Evolutionary conservation across 345 rosid species (phyloP), one percentile per base, ranked within the genome.

Genomic region (Trapa incisa): DNA sequence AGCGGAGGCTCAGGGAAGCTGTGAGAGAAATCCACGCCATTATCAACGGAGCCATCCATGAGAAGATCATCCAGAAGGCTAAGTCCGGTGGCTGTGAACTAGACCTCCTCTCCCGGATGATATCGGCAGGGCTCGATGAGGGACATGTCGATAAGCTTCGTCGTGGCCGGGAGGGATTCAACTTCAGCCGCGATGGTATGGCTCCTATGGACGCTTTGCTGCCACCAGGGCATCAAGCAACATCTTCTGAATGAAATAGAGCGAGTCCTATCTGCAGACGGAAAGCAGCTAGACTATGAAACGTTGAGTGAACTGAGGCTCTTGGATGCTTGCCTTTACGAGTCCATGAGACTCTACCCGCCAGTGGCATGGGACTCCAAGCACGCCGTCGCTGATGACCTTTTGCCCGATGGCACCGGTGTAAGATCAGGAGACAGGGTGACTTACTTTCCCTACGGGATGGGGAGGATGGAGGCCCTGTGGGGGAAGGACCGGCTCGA

Each of bases 391-490:
- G 48, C 38, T 7, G 61, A 81, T 32, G 91, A 91, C 70, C 6
- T 75, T 43, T 76, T 91, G 74, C 91, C 96, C 0, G 97, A 88
- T 58, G 88, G 89, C 15, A 87, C 91, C 7, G 10, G 14, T 0
- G 85, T 91, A 39, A 78, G 64, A 67, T 84, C 89, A 0, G 97
- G 97, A 52, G 93, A 88, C 54, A 83, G 97, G 61, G 97, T 91
- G 8, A 91, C 96, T 3, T 91, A 84, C 68, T 85, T 88, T 61
- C 96, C 91, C 0, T 91, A 88, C 53, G 97, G 96, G 29, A 87
- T 87, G 97, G 96, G 97, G 64, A 81, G 97, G 76, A 85, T 87
- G 89, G 89, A 91, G 45, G 77, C 79, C 42, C 64, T 88, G 52
- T 91, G 97, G 97, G 93, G 97, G 14, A 65, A 71, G 70, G 87